Evolutionary conservation across 495 filamentous ascomycete genomes (phyloP).

Genomic region (Chaetomium cochliodes): DNA sequence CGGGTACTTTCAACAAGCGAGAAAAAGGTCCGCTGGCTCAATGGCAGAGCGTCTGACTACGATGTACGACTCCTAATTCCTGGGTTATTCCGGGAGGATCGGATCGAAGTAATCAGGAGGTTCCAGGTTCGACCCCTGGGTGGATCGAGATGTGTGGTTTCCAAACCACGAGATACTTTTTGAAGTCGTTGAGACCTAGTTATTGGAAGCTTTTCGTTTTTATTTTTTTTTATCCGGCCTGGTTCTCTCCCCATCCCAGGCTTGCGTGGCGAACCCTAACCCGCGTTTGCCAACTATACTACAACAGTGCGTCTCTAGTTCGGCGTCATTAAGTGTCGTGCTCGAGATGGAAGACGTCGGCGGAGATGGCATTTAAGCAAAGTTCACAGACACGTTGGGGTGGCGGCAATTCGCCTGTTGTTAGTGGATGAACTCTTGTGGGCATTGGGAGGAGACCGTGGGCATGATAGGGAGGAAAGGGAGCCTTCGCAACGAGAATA

Average conservation of each 20-base stretch:
- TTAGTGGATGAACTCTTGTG: no score
- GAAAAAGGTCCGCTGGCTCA: background rate
- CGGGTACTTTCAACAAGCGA: background rate
- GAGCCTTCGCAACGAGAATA: no score
- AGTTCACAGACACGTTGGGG: no score
- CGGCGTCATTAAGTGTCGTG: background rate
- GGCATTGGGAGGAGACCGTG: no score
- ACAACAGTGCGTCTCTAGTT: background rate
- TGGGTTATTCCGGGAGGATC: background rate
- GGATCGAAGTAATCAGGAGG: background rate
- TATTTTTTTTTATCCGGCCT: background rate
- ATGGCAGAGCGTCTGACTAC: background rate
- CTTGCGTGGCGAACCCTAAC: background rate
- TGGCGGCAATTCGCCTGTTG: background rate
- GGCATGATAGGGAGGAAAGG: no score
- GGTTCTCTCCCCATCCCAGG: no score
- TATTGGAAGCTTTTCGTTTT: background rate
- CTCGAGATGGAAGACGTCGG: background rate
- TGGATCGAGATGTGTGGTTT: background rate
- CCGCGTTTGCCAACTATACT: background rate
- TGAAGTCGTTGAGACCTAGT: no score
- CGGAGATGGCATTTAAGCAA: no score
- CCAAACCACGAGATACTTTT: no score
- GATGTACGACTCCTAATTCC: background rate
- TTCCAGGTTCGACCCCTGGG: background rate